phyloP scores from a whole-genome alignment of 1,139 yeast genomes.

The Geotrichum candidum region DNA sequence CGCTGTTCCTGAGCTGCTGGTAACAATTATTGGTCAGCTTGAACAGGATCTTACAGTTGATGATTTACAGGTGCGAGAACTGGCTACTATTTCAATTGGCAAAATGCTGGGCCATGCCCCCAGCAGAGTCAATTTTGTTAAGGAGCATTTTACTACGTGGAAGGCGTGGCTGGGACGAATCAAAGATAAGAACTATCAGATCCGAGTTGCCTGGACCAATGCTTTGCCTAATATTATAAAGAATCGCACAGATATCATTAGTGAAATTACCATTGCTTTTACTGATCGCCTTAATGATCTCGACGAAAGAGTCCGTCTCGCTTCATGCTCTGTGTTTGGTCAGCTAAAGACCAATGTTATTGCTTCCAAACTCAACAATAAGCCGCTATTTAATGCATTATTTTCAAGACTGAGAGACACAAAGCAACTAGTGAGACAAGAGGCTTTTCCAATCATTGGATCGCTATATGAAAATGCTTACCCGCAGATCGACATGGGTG shows the following conservation, averaged over 20 bases:
- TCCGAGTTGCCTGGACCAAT: constrained; percentile 67
- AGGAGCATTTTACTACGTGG: constrained; percentile 58
- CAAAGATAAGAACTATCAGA: constrained; percentile 58
- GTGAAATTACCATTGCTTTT: constrained; percentile 54
- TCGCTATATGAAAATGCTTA: constrained; percentile 44
- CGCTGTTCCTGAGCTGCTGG: constrained; percentile 65
- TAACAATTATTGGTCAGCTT: constrained; percentile 70
- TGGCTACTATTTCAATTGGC: constrained; percentile 74
- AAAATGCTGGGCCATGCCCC: constrained; percentile 49
- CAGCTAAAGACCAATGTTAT: constrained; percentile 39
- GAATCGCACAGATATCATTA: constrained; percentile 42
- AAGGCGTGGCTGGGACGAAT: constrained; percentile 68
- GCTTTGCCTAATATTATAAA: constrained; percentile 46
- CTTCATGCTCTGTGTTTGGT: constrained; percentile 48
- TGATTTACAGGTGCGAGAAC: constrained; percentile 51
- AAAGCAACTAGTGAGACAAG: constrained; percentile 56
- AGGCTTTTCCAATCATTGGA: constrained; percentile 53
- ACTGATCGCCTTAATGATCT: constrained; percentile 67
- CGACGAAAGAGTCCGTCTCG: constrained; percentile 65
- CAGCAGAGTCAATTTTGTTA: constrained; percentile 52
- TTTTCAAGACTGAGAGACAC: constrained; percentile 42
- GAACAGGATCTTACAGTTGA: constrained; percentile 74
- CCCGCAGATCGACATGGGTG: constrained; percentile 18
- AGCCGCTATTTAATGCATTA: constrained; percentile 5
- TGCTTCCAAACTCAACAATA: constrained; percentile 16